phyloP scores from a whole-genome alignment of 2,329 filamentous ascomycete species.

The Myriangium duriaei region DNA sequence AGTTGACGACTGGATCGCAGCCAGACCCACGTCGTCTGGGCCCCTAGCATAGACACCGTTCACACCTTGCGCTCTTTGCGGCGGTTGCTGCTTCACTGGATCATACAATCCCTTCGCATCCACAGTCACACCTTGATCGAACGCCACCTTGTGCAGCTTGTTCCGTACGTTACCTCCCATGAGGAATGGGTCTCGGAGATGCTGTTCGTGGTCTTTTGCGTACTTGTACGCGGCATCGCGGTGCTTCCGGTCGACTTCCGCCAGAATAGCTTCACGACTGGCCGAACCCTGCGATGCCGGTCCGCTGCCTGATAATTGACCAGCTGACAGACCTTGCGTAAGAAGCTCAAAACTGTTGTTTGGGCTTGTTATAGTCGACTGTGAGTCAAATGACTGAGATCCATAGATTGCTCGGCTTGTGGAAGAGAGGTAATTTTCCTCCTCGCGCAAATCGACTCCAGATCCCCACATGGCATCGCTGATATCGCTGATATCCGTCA shows the following conservation, averaged over 20 bases:
- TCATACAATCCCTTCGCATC: constrained; percentile 44
- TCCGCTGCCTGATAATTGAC: constrained; percentile 27
- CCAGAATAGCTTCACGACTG: constrained; percentile 54
- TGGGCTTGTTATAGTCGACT: constrained; percentile 21
- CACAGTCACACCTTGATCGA: constrained; percentile 46
- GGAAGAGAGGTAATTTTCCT: constrained; percentile 68
- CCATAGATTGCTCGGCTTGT: constrained; percentile 33
- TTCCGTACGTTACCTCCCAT: constrained; percentile 46
- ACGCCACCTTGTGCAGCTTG: constrained; percentile 44
- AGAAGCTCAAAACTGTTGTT: constrained; percentile 35
- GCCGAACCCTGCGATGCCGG: constrained; percentile 41
- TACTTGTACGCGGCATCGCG: constrained; percentile 50
- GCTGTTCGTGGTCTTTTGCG: constrained; percentile 50
- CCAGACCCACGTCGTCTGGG: constrained; percentile 15
- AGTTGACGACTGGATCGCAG: constrained; percentile 24
- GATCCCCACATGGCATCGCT: constrained; percentile 75
- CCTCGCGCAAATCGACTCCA: constrained; percentile 75
- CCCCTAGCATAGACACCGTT: constrained; percentile 19
- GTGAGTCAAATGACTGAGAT: constrained; percentile 21
- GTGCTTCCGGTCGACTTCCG: constrained; percentile 54
- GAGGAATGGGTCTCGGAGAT: constrained; percentile 63
- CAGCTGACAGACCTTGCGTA: constrained; percentile 25
- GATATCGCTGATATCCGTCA: constrained; percentile 55
- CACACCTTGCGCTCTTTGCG: constrained; percentile 11
- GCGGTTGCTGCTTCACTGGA: constrained; percentile 18